These are phyloP conservation scores for Blastocystis sp. DNA, from an alignment of 352 stramenopile genomes.

Conservation along the genomic window DNA sequence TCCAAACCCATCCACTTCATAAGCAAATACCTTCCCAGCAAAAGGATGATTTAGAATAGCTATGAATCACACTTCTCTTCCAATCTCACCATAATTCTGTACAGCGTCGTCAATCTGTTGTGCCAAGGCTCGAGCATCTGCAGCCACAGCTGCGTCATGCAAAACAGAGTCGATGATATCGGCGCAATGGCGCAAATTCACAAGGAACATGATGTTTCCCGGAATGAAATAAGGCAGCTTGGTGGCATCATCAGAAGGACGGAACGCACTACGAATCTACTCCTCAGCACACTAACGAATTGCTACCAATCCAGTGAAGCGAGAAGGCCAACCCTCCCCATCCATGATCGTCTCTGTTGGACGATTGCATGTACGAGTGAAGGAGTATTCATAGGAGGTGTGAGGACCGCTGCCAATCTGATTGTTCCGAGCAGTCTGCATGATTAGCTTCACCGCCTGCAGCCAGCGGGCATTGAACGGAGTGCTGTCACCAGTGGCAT, in stretches of 20 bases:
- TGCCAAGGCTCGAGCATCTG: conserved; percentile 43
- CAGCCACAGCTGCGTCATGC: conserved; percentile 7
- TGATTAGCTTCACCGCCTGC: conserved; percentile 63
- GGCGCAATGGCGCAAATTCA: conserved; percentile 55
- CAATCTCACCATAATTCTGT: conserved; percentile 6
- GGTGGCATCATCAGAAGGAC: conserved; percentile 66
- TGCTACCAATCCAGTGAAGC: conserved; percentile 60
- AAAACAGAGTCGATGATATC: conserved; percentile 12
- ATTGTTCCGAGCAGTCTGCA: conserved; percentile 63
- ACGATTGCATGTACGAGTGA: conserved; percentile 63
- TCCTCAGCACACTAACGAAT: background rate
- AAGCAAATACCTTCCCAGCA: conserved; percentile 64
- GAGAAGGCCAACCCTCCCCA: conserved; percentile 64
- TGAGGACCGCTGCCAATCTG: conserved; percentile 54
- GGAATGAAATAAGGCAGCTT: conserved; percentile 66
- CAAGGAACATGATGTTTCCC: conserved; percentile 66
- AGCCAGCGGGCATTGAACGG: conserved; percentile 64
- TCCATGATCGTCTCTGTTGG: conserved; percentile 65
- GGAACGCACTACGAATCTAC: conserved; percentile 65
- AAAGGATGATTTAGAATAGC: conserved; percentile 60
- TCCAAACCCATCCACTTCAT: conserved; percentile 72
- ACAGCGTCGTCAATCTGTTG: conserved; percentile 64
- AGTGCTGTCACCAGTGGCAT: background rate
- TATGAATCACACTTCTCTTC: background rate
- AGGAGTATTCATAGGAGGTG: conserved; percentile 64